Evolutionary conservation across 768 basidiomycete genomes (phyloP), one percentile per base, ranked within the genome.

Genomic region (Boletus pseudo-olivaceus): DNA sequence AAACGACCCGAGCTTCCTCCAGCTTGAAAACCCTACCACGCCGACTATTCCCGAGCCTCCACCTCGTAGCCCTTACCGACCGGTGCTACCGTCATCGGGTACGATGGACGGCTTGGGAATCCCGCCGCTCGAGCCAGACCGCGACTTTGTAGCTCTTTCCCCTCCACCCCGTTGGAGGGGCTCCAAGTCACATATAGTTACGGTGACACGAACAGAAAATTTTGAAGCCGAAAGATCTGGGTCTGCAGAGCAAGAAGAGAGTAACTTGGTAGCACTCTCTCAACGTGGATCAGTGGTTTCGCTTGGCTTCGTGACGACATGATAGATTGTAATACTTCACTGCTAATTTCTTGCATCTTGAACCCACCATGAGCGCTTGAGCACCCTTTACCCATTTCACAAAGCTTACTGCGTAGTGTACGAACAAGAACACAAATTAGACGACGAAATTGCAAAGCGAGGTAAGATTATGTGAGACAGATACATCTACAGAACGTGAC

Each of bases 131-230:
- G 48, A 68, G 63, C 46, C 45, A 7, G 67, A 59, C 47, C 72
- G 57, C 50, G 78, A 75, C 56, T 72, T 79, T 54, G 75, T 74
- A 32, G 74, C 85, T 10, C 70, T 88, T 30, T 81, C 83, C 7
- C 85, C 85, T 6, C 85, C 85, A n/a, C 84, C 85, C 1, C 86
- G 85, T 26, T 80, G 86, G 37, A 77, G 81, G 30, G 76, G 78
- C 37, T 85, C 82, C 23, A 79, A 76, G 55, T 76, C 80, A 52
- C 69, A 80, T 49, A 62, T 73, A 8, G 49, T 66, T 26, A 46
- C 33, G 33, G 49, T 47, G n/a, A 40, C 38, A 34, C 62, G 55
- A 15, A 39, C 53, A 10, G 65, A 62, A 26, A 57, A 37, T 17
- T 7, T 26, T 2, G 59, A 67, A 0, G 41, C 30, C 15, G 58